Conservation (phyloP, 495 filamentous ascomycete species). For the Aspergillus saccharolyticus region DNA sequence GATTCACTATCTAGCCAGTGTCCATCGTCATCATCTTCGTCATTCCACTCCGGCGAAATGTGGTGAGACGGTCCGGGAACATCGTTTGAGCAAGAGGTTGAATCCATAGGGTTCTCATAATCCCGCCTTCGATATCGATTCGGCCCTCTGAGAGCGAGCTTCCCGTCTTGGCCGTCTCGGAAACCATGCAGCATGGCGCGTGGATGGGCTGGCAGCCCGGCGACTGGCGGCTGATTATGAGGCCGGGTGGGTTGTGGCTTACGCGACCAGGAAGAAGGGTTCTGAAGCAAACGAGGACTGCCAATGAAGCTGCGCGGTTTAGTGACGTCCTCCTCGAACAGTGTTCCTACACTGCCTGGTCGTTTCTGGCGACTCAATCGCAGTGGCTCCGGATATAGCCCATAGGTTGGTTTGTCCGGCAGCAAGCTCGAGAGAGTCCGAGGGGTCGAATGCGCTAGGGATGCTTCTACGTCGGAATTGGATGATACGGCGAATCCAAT, state of each 20-base stretch:
- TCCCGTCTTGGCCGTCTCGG: constrained; percentile 14
- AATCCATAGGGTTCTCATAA: constrained; percentile 10
- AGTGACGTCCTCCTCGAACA: constrained; percentile 37
- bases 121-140: constrained; percentile 10
- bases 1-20: constrained; percentile 16
- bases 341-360: constrained; percentile 30
- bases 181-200: constrained; percentile 32
- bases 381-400: constrained; percentile 36
- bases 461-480: constrained; percentile 27
- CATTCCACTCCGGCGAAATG: not conserved
- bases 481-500: constrained; percentile 30
- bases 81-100: constrained; percentile 7
- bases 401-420: constrained; percentile 21
- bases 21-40: constrained; percentile 10
- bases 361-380: constrained; percentile 30
- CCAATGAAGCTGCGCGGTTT: constrained; percentile 14
- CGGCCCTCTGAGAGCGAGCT: constrained; percentile 3
- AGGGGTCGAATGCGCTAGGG: constrained; percentile 29
- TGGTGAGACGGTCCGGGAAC: not conserved
- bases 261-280: constrained; percentile 1
- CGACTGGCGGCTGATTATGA: constrained; percentile 11
- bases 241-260: constrained; percentile 8
- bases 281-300: constrained; percentile 6
- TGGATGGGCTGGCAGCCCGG: constrained; percentile 38
- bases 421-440: constrained; percentile 32